phyloP scores from a whole-genome alignment of 257 asterid species.

The Petunia axillaris region DNA sequence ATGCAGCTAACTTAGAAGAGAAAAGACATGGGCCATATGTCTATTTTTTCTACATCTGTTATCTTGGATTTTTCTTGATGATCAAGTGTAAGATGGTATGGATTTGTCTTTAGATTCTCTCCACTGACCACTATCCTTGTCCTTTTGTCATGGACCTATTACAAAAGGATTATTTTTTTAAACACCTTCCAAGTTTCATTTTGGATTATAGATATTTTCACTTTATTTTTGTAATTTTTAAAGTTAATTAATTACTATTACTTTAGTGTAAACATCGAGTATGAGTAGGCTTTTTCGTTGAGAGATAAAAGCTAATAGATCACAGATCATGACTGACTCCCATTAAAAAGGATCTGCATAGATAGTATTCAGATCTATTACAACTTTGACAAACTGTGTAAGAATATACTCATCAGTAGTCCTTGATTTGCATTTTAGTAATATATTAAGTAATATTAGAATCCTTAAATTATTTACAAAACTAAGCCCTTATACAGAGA shows the following conservation, averaged over 20 bases:
- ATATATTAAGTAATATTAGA: too few relatives aligned
- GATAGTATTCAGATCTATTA: not conserved
- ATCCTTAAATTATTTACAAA: too few relatives aligned
- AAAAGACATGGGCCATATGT: constrained; percentile 11
- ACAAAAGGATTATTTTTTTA: not conserved
- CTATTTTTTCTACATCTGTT: constrained; percentile 1
- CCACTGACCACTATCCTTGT: constrained; percentile 23
- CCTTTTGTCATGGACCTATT: constrained; percentile 15
- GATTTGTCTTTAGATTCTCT: constrained; percentile 22
- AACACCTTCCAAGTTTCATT: not conserved
- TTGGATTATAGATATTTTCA: not conserved
- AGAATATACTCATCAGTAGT: too few relatives aligned
- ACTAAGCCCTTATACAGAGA: not conserved
- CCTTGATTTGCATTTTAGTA: too few relatives aligned
- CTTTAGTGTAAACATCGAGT: too few relatives aligned
- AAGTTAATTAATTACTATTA: too few relatives aligned
- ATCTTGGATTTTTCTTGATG: constrained; percentile 23
- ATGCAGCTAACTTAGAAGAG: constrained; percentile 19
- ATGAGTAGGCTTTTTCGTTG: too few relatives aligned
- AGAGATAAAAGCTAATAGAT: too few relatives aligned
- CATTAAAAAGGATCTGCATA: not conserved
- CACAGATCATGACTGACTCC: not conserved
- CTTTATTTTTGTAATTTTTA: too few relatives aligned
- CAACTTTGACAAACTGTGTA: too few relatives aligned
- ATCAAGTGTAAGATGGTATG: constrained; percentile 3